These are phyloP conservation scores for Fraxinus xanthoxyloides DNA, from an alignment of 305 asterid genomes.

Conservation along the genomic window DNA sequence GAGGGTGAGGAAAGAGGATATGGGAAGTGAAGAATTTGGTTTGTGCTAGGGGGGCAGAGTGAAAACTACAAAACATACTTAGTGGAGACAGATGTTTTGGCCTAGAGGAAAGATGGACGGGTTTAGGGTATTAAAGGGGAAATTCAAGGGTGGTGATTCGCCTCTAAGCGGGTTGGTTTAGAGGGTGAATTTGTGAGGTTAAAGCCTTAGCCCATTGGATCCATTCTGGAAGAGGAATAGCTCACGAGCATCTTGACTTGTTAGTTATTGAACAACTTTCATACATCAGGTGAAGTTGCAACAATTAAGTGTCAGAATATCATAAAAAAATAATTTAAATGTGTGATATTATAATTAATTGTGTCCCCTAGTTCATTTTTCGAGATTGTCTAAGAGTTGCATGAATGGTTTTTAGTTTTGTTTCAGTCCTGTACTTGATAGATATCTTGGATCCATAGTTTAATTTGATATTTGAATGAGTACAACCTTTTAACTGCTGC, in stretches of 20 bases:
- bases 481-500: neutral
- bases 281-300: neutral
- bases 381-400: neutral
- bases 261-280: neutral
- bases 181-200: neutral
- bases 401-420: neutral
- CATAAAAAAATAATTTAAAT: neutral
- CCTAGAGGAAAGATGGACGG: neutral
- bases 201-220: neutral
- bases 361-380: neutral
- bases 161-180: neutral
- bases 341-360: neutral
- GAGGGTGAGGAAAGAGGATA: neutral
- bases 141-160: neutral
- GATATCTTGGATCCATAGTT: neutral
- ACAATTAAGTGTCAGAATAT: neutral
- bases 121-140: neutral
- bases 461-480: neutral
- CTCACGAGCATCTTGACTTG: neutral
- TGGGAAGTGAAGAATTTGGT: neutral
- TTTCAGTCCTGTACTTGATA: neutral
- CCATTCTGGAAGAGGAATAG: neutral
- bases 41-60: neutral
- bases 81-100: neutral
- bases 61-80: neutral